Evolutionary conservation across 2,329 filamentous ascomycete species (phyloP), one percentile per base, ranked within the genome.

Genomic region (Fusarium camptoceras): DNA sequence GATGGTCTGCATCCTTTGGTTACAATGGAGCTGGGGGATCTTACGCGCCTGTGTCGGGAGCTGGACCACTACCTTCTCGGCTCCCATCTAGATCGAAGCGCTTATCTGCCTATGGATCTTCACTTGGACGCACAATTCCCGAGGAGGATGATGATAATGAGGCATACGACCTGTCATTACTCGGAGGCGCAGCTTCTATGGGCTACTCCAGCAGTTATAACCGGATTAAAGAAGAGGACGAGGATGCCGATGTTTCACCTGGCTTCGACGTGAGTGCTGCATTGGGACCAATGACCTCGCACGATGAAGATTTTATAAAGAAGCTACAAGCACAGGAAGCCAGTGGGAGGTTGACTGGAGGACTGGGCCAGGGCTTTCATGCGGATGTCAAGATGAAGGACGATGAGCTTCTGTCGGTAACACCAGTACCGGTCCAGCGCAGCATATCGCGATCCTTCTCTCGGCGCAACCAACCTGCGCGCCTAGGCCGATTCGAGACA

Each of bases 331-430:
- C 82, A 42, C 83, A 87, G 65, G 88, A 90, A 73, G 84, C 86
- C 3, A 82, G 78, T 10, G 88, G 87, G 3, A 82, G 79, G 37
- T 77, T 90, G 27, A 89, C 87, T 0, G 86, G 87, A n/a, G 88
- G 88, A 0, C 72, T 90, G 14, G 88, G 88, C 3, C 78, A 80
- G 34, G 88, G 88, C 4, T 85, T 87, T 66, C 81, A 76, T 27
- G 81, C 86, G 0, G 81, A 84, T 27, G 77, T 81, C 5, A 83
- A 76, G 4, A 78, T 90, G 20, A 83, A 78, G 24, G 83, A 85
- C 70, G 81, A 82, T 0, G 84, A 88, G n/a, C 79, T 90, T 30
- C 70, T 87, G 18, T 79, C 83, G 3, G 72, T 37, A 22, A 25
- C 76, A 6, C 77, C 78, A 2, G 70, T 75, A 5, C 70, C 77